Evolutionary conservation across 805 yeast genomes (phyloP), one percentile per base, ranked within the genome.

Genomic region (Candida montana): DNA sequence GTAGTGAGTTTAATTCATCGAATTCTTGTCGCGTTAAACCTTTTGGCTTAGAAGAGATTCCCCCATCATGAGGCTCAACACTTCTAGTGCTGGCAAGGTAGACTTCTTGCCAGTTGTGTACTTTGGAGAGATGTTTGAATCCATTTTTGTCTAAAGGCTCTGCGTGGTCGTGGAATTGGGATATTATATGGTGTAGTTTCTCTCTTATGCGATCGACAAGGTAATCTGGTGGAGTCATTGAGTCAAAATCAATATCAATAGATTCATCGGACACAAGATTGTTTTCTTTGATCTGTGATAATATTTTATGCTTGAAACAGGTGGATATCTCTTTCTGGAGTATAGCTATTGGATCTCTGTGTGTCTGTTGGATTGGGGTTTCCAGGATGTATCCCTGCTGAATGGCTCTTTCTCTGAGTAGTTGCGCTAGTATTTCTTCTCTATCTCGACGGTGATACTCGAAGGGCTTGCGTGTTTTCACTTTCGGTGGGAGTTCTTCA

Each of bases 301-400:
- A 11, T 3, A 45, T 32, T 19, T 31, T 42, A n/a, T 34, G 19
- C 15, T 36, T 39, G 28, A 39, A 41, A 2, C 34, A 3, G 2
- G 35, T 10, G 9, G 34, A 30, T 2, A 44, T n/a, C 24, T 44
- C 44, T 8, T 13, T 2, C 18, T n/a, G 13, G 9, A 42, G 7
- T 3, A 27, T 12, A 8, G 18, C 24, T 8, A 13, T 15, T 6
- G 41, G 39, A 26, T 37, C 34, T 7, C 26, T 32, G 13, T 37
- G 20, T 2, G 2, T 30, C 12, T 33, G 29, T 16, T 15, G 9
- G n/a, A 19, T 23, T 8, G 29, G 29, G 6, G 5, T 26, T 11
- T 26, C 13, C 11, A 13, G n/a, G 5, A 26, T 26, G 6, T 5
- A 5, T 8, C 29, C 29, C 11, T 26, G 29, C 11, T 26, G n/a